Conservation (phyloP, 2,329 filamentous ascomycete genomes). For the Aplosporella prunicola region DNA sequence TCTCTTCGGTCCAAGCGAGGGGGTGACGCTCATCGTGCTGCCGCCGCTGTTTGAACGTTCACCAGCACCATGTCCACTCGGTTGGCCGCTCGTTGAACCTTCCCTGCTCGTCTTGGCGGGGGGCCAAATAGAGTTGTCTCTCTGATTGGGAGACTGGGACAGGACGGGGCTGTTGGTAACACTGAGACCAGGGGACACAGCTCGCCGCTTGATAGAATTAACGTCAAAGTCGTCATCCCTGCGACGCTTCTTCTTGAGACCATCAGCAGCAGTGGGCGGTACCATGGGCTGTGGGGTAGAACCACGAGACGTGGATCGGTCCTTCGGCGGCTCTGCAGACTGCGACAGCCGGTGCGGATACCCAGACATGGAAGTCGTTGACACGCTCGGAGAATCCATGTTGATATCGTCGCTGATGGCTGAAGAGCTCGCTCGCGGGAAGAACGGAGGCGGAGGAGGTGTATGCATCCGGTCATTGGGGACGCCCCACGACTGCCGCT, state of each 20-base stretch:
- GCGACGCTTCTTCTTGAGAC: conserved; percentile 55
- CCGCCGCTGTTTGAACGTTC: conserved; percentile 40
- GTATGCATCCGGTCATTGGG: conserved; percentile 59
- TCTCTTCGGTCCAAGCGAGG: conserved; percentile 36
- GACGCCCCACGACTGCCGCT: conserved; percentile 68
- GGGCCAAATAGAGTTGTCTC: conserved; percentile 61
- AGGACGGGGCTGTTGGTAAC: conserved; percentile 82
- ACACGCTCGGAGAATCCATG: conserved; percentile 68
- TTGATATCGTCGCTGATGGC: conserved; percentile 56
- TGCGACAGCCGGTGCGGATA: conserved; percentile 18
- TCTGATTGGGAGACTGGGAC: conserved; percentile 68
- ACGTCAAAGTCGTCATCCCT: conserved; percentile 88
- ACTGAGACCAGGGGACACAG: conserved; percentile 85
- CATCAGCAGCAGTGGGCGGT: conserved; percentile 31
- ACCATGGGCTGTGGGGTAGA: conserved; percentile 29
- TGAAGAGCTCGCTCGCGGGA: conserved; percentile 46
- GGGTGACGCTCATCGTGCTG: conserved; percentile 37
- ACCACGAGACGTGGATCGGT: conserved; percentile 18
- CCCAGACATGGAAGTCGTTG: conserved; percentile 9
- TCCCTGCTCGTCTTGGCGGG: conserved; percentile 53
- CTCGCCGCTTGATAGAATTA: conserved; percentile 77
- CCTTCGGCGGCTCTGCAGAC: conserved; percentile 2
- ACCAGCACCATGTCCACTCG: conserved; percentile 37
- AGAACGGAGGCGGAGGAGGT: conserved; percentile 56
- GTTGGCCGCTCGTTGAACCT: conserved; percentile 32